A percentile compares a stretch with the other conserved stretches of the same genome.
phyloP scores from a whole-genome alignment of 2,329 filamentous ascomycete genomes.

The Penicillium sp. region DNA sequence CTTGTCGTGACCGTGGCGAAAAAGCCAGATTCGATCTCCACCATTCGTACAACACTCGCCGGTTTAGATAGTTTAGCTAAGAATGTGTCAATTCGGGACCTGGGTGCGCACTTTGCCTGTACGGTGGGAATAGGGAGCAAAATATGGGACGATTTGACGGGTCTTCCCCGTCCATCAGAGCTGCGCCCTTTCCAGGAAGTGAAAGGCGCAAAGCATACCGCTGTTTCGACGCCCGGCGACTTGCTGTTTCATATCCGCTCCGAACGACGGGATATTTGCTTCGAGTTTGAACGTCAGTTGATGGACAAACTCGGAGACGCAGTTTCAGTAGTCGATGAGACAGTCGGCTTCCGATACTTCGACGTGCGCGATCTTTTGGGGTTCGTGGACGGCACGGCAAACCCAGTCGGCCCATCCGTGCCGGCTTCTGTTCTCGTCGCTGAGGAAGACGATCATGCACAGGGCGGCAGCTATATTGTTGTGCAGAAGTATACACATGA shows the following conservation, averaged over 20 bases:
- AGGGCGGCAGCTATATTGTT: slow-evolving; percentile 62
- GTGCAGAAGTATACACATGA: slow-evolving; percentile 64
- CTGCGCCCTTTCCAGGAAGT: slow-evolving; percentile 57
- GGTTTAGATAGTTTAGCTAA: slow-evolving; percentile 54
- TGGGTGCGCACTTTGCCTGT: slow-evolving; percentile 53
- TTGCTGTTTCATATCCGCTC: slow-evolving; percentile 64
- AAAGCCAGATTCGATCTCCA: slow-evolving; percentile 41
- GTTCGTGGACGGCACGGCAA: slow-evolving; percentile 65
- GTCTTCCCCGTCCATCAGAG: slow-evolving; percentile 53
- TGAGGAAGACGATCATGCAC: slow-evolving; percentile 44
- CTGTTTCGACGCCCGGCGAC: slow-evolving; percentile 61
- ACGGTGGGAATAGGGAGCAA: slow-evolving; percentile 60
- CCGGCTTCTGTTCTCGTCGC: slow-evolving; percentile 50
- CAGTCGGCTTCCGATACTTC: slow-evolving; percentile 63
- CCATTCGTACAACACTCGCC: slow-evolving; percentile 52
- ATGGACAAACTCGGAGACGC: slow-evolving; percentile 54
- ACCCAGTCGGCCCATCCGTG: slow-evolving; percentile 56
- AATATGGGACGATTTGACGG: slow-evolving; percentile 56
- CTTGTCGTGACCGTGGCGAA: slow-evolving; percentile 53
- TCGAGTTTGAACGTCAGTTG: slow-evolving; percentile 63
- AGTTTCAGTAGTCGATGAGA: slow-evolving; percentile 57
- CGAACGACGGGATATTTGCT: slow-evolving; percentile 60
- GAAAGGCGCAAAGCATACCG: slow-evolving; percentile 55
- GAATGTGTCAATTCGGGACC: slow-evolving; percentile 58
- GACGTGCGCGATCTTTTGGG: slow-evolving; percentile 63